These are phyloP conservation scores for Pterocarpus santalinus DNA, from an alignment of 306 rosid species.

Conservation along the genomic window DNA sequence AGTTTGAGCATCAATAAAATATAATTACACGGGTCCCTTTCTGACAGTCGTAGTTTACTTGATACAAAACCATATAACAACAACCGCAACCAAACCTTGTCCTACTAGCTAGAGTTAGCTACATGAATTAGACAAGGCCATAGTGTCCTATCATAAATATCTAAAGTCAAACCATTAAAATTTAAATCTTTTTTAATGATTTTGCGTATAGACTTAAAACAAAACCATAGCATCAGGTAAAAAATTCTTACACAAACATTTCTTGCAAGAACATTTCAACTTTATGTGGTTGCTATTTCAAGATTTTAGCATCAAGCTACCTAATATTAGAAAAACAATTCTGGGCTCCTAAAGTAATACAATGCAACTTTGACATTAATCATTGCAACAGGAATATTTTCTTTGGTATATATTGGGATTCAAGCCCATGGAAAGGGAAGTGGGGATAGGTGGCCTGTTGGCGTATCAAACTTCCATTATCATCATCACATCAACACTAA, in stretches of 20 bases:
- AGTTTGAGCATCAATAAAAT: background rate
- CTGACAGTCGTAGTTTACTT: conserved; percentile 6
- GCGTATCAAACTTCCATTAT: background rate
- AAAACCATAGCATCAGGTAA: conserved; percentile 11
- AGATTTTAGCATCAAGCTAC: conserved; percentile 11
- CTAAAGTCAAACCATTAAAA: too few relatives aligned
- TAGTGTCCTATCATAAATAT: too few relatives aligned
- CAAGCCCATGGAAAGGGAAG: background rate
- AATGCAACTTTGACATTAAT: conserved; percentile 19
- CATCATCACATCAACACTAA: conserved; percentile 17
- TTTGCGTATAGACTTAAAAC: background rate
- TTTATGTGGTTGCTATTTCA: background rate
- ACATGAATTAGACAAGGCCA: background rate
- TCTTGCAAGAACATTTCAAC: background rate
- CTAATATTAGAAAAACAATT: conserved; percentile 8
- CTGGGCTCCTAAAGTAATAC: background rate
- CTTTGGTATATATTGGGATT: background rate
- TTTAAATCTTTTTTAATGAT: background rate
- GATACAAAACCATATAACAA: background rate
- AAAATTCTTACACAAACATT: background rate
- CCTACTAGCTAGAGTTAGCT: background rate
- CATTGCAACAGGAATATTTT: background rate
- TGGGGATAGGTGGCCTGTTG: background rate
- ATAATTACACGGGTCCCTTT: background rate
- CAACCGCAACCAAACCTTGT: too few relatives aligned